Percentiles rank a stretch among this genome's conserved stretches.
Evolutionary conservation across 345 rosid species (phyloP).

Genomic region (Alliaria petiolata): DNA sequence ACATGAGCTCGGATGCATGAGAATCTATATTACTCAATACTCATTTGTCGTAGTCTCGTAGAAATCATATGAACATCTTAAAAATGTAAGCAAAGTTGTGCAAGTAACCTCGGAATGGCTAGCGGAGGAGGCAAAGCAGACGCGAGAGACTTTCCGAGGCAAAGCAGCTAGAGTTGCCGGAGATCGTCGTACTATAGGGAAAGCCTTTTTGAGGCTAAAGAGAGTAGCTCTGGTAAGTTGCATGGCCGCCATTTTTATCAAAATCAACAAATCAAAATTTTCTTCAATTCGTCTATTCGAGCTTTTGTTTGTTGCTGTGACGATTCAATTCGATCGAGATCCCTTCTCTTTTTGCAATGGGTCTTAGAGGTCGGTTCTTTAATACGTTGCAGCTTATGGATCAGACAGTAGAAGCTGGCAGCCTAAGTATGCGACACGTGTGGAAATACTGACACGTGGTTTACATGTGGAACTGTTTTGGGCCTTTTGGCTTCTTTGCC

Average conservation of each 20-base stretch:
- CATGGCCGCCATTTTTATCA: constrained; percentile 27
- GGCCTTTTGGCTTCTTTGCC: background rate
- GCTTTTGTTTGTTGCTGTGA: background rate
- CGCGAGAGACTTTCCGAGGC: constrained; percentile 17
- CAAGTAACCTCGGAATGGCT: constrained; percentile 19
- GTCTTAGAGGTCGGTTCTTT: constrained; percentile 12
- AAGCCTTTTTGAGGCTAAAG: constrained; percentile 14
- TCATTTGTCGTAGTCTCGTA: background rate
- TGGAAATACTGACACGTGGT: constrained; percentile 1
- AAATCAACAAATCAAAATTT: background rate
- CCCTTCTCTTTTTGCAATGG: background rate
- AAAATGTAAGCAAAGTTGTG: background rate
- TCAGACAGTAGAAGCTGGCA: constrained; percentile 9
- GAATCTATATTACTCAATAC: background rate
- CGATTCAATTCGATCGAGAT: background rate
- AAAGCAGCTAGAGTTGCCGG: constrained; percentile 11
- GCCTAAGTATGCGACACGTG: constrained; percentile 7
- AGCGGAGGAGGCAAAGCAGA: constrained; percentile 29
- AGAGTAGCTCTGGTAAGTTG: constrained; percentile 26
- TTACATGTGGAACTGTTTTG: background rate
- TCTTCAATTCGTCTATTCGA: background rate
- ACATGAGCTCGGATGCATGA: background rate
- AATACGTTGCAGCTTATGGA: constrained; percentile 16
- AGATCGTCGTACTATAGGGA: constrained; percentile 11
- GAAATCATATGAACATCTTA: background rate